Base-by-base conservation (phyloP, 768 basidiomycete genomes). In the Boletellus ananiceps region DNA sequence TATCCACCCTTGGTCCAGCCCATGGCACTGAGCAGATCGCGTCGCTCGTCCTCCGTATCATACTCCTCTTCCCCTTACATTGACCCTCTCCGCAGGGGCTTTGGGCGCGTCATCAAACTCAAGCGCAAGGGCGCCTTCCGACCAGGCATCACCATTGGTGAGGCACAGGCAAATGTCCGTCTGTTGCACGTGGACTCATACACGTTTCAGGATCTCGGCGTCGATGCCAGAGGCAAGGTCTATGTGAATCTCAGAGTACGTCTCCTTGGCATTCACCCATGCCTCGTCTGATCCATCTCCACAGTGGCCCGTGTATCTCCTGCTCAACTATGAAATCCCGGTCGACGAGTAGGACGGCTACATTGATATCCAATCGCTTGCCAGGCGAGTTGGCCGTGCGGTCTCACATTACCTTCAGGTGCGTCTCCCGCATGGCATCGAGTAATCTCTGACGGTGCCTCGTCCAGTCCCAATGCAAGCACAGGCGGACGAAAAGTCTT, bases 381-480 rank as follows among this genome's bases (percentile, higher is more conserved):
- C 82, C 42, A 74, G 86, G 59, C 75, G 86, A 46, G 78, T 85
- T 41, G 80, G 81, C 14, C 75, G 86, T 54, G 84, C 84, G 42
- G 83, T 82, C 64, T 75, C 83, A 43, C 86, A 88, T 61, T 88
- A 84, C 64, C 74, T 88, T 47, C 83, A 87, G 77, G 86, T 79
- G 62, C 61, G 46, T 40, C 46, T 36, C 50, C 49, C 42, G 38
- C 40, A 47, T 18, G n/a, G 7, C 49, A 40, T 27, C 42, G 45
- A 19, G 35, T 38, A 39, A 27, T 47, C 38, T 40, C 55, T 57
- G 32, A 60, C 43, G 43, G 31, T 33, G 21, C 49, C 33, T 23
- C 41, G 40, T 55, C 29, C 40, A 40, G n/a, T n/a, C n/a, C n/a
- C n/a, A n/a, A n/a, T n/a, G n/a, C n/a, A n/a, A n/a, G n/a, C n/a